Conservation (phyloP, 371 early-diverging fungal genomes). For the Dichotomocladium elegans region DNA sequence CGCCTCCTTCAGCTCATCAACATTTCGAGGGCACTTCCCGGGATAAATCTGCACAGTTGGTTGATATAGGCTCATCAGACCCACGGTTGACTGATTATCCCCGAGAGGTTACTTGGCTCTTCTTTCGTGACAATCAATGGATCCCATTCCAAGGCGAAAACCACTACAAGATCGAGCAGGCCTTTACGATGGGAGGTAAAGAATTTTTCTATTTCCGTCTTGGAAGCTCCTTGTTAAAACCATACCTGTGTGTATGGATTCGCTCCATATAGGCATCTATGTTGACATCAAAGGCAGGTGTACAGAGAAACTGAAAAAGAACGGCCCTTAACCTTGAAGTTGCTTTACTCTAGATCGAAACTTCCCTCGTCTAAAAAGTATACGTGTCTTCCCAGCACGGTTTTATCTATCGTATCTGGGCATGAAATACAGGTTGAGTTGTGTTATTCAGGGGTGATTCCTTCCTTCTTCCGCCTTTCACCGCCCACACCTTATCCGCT, state of each 20-base stretch:
- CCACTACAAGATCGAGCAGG: constrained; percentile 47
- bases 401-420: constrained; percentile 49
- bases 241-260: too few relatives aligned
- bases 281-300: constrained; percentile 44
- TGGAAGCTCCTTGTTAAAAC: too few relatives aligned
- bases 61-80: too few relatives aligned
- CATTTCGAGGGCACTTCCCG: too few relatives aligned
- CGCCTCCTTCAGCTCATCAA: too few relatives aligned
- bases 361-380: constrained; percentile 46
- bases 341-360: constrained; percentile 26
- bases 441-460: constrained; percentile 43
- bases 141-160: constrained; percentile 45
- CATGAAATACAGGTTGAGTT: constrained; percentile 48
- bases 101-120: constrained; percentile 48
- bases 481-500: too few relatives aligned
- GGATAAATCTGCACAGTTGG: too few relatives aligned
- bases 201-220: too few relatives aligned
- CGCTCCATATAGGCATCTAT: constrained; percentile 44
- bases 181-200: constrained; percentile 50
- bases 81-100: constrained; percentile 26
- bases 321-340: neutral
- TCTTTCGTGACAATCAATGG: constrained; percentile 49
- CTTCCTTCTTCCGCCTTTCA: too few relatives aligned
- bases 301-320: neutral
- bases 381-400: constrained; percentile 49